phyloP scores from a whole-genome alignment of 345 rosid genomes.

The Toxicodendron radicans region DNA sequence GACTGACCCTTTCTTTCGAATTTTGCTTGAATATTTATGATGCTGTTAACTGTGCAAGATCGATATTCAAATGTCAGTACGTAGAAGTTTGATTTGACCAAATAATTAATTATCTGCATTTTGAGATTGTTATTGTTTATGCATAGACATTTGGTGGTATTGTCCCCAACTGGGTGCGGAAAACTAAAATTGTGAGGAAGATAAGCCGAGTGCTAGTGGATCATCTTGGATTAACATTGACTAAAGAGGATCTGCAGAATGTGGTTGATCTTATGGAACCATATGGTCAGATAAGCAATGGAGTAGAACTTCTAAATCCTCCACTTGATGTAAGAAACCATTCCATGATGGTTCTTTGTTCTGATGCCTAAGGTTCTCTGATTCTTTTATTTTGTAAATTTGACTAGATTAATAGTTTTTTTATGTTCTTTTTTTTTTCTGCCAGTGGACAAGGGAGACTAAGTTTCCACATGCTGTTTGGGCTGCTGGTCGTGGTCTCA shows the following conservation, averaged over 20 bases:
- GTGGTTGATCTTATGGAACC: slow-evolving; percentile 99
- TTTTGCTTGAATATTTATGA: neutral
- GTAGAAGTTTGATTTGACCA: slow-evolving; percentile 2
- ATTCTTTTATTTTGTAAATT: neutral
- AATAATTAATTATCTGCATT: neutral
- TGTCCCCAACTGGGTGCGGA: slow-evolving; percentile 70
- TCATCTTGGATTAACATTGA: slow-evolving; percentile 85
- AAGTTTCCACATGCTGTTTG: slow-evolving; percentile 93
- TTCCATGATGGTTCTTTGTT: slow-evolving; percentile 3
- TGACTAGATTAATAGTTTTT: slow-evolving; percentile 19
- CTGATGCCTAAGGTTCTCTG: neutral
- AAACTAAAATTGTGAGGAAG: slow-evolving; percentile 52
- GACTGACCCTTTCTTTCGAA: neutral
- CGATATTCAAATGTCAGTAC: neutral
- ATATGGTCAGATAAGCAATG: slow-evolving; percentile 92
- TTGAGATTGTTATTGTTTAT: slow-evolving; percentile 19
- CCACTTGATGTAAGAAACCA: slow-evolving; percentile 58
- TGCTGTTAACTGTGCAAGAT: neutral
- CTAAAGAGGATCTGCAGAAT: slow-evolving; percentile 75
- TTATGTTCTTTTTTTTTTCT: slow-evolving; percentile 15
- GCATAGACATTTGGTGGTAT: slow-evolving; percentile 67
- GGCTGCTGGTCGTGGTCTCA: slow-evolving; percentile 96
- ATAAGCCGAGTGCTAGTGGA: slow-evolving; percentile 76
- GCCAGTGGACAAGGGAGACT: slow-evolving; percentile 84
- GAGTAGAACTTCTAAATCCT: slow-evolving; percentile 83